Evolutionary conservation across 75 land plant species (phyloP), one percentile per base, ranked within the genome.

Genomic region (Gnetum montanum): DNA sequence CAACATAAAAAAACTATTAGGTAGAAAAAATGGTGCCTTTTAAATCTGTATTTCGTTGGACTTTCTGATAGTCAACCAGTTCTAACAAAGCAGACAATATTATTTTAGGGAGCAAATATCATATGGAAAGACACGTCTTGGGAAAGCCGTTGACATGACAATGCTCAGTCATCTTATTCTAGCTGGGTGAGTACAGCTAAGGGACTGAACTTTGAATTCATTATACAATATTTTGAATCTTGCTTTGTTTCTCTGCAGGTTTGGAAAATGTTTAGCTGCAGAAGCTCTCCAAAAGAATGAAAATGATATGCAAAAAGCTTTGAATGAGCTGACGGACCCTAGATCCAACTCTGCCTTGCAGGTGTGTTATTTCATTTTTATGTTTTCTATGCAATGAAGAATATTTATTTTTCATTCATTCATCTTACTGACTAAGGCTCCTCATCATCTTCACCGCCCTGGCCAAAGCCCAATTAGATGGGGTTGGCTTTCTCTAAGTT

Each of bases 271-370:
- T 6, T 60, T 94, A 27, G 96, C 73, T 65, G 96, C 96, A 20
- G n/a, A n/a, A n/a, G 96, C 98, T 22, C 84, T 94, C 30, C 77
- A 81, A 44, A 76, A 84, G 59, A 90, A 75, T 73, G 98, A 90
- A 58, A 94, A 94, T 71, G 83, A 89, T 60, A 49, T 38, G 8
- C 71, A 83, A 15, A 48, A 62, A 52, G 90, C 98, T 16, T 62
- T 94, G 72, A 96, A 94, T 61, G 73, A 77, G 22, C 59, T 94
- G 57, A 75, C 81, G 45, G 72, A 90, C 64, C 82, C 96, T 36
- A 73, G 75, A 29, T 57, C 67, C 12, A 80, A 75, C 68, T 73
- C 85, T 57, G 58, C 48, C 11, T 46, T 92, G 4, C 93, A 88
- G 86, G 97, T 84, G 8, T 43, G 22, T 20, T 29, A 1, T 44